Base-by-base conservation (phyloP, 805 yeast genomes). In the Kluyveromyces dobzhanskii region DNA sequence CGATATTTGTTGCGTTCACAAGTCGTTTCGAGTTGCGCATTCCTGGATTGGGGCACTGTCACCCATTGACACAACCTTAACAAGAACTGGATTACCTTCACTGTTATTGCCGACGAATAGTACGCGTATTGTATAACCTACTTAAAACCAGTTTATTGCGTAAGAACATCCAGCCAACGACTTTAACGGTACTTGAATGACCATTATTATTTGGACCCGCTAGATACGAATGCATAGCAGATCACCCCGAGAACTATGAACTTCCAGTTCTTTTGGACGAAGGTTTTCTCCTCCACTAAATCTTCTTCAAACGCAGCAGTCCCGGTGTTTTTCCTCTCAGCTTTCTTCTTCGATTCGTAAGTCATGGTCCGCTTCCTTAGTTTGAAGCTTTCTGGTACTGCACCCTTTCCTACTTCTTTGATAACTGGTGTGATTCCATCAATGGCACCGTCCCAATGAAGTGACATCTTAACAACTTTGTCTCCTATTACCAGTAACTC, bases 221-320 rank as follows among this genome's bases (percentile, higher is more conserved):
- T 53, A 37, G 52, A 57, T 2, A 53, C 27, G 1, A 21, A 21
- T 6, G 9, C 24, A 21, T 21, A 21, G 24, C 8, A 6, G 24
- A 57, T 41, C 4, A 56, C 31, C 4, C 60, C 61, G 17, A 59
- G 37, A 10, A 53, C 40, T 2, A 59, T 21, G 38, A 43, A 40
- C 39, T 51, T 57, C 64, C 64, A 59, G 43, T 57, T 57, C 38
- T 55, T 53, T 35, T 50, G 54, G 16, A 56, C 26, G 52, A 57
- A 59, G 1, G 55, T 35, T 18, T 41, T 42, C 4, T 48, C 48
- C 14, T 48, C 54, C 5, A 19, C 44, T 2, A 44, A 53, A n/a
- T 45, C 54, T 29, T 47, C 52, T 35, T 45, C 44, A 28, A 47
- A 46, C 29, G 50, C 53, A 4, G 49, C 51, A 11, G 49, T 43